Conservation (phyloP, 495 filamentous ascomycete genomes). For the Neurospora africana region DNA sequence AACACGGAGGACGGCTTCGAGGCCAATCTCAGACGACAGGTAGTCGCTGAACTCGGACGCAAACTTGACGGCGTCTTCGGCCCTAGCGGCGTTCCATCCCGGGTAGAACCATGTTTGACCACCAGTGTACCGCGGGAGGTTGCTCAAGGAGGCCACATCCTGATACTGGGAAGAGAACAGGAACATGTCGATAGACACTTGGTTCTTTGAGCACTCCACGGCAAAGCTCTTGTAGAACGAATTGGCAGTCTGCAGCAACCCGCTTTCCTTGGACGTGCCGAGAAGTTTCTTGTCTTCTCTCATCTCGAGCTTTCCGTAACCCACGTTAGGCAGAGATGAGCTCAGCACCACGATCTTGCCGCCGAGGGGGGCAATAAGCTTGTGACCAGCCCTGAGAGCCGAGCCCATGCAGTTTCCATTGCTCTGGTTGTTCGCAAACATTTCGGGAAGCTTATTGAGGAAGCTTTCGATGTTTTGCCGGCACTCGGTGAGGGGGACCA, state of each 20-base stretch:
- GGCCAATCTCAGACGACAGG: constrained; percentile 85
- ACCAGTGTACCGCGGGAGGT: constrained; percentile 89
- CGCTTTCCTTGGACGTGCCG: constrained; percentile 84
- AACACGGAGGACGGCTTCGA: constrained; percentile 93
- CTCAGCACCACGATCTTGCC: constrained; percentile 90
- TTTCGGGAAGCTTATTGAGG: constrained; percentile 80
- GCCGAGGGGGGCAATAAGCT: constrained; percentile 83
- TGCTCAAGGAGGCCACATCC: constrained; percentile 91
- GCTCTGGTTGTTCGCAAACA: constrained; percentile 93
- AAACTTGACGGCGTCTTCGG: constrained; percentile 95
- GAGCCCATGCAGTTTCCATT: constrained; percentile 84
- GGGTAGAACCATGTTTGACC: constrained; percentile 98
- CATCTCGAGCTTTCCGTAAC: constrained; percentile 82
- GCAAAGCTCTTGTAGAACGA: constrained; percentile 99
- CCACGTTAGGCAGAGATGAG: constrained; percentile 82
- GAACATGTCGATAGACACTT: constrained; percentile 99
- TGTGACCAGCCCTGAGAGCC: constrained; percentile 84
- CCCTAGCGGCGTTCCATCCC: constrained; percentile 87
- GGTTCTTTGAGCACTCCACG: constrained; percentile 96
- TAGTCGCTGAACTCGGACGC: constrained; percentile 94
- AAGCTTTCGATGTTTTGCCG: constrained; percentile 84
- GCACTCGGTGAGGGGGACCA: constrained; percentile 83
- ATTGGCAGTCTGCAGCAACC: constrained; percentile 78
- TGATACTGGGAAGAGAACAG: constrained; percentile 95
- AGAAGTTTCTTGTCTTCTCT: constrained; percentile 95